Percentiles rank a stretch among this genome's conserved stretches.
Conservation (phyloP, 148 eudicot species). For the Diospyros lotus region DNA sequence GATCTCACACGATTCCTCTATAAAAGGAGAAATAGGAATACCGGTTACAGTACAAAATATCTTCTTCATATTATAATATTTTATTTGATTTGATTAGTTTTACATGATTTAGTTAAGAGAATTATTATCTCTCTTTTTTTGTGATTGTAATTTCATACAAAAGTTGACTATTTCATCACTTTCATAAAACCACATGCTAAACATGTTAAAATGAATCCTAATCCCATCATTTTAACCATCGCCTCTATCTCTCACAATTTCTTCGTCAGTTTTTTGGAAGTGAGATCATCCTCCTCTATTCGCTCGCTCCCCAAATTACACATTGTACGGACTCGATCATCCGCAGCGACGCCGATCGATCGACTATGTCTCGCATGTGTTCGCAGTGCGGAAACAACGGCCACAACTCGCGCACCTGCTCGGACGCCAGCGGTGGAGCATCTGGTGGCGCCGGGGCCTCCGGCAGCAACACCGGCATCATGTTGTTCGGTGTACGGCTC, state of each 20-base stretch:
- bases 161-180: no score
- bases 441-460: not conserved
- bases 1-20: no score
- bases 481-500: slow-evolving; percentile 7
- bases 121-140: not conserved
- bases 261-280: no score
- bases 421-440: slow-evolving; percentile 11
- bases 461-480: not conserved
- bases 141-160: not conserved
- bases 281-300: not conserved
- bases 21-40: no score
- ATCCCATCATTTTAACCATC: no score
- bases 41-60: no score
- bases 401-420: slow-evolving; percentile 43
- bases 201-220: not conserved
- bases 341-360: not conserved
- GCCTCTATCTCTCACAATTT: no score
- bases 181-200: no score
- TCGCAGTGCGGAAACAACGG: slow-evolving; percentile 45
- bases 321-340: not conserved
- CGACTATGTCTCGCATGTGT: slow-evolving; percentile 25
- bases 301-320: not conserved
- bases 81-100: no score
- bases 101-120: not conserved
- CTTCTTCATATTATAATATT: no score